Evolutionary conservation across 2,329 filamentous ascomycete genomes (phyloP), one percentile per base, ranked within the genome.

Genomic region (Tolypocladium inflatum): DNA sequence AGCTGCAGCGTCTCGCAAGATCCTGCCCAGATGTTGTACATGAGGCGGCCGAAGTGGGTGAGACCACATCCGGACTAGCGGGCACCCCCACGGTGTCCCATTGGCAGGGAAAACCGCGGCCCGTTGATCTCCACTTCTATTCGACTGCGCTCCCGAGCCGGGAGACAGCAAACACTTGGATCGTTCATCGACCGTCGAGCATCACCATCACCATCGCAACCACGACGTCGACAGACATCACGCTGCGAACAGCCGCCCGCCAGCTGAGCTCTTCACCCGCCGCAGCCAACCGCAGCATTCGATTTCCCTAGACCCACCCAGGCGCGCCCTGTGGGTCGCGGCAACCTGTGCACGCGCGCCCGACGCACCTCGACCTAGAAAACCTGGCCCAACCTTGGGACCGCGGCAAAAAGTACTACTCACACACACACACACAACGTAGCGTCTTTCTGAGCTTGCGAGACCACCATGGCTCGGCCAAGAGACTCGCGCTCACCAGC

Each of bases 401-500:
- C 54, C 55, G 53, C 50, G 59, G 57, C 55, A 65, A 67, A 71
- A 70, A 72, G 71, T 74, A 74, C 65, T 71, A 64, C 70, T 73
- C 69, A 73, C 68, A 37, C 48, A 35, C 68, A 37, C 48, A 35
- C 30, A 37, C 48, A 52, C 70, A 71, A 65, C 66, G 63, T 67
- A 71, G 70, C 69, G 67, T 72, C 69, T 71, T 73, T 68, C 72
- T 70, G 71, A 74, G 73, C 72, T 68, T 69, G 67, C 71, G 70
- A 73, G 70, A 71, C 69, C 69, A 67, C 67, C 69, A 85, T 85
- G 82, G 81, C 80, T 83, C 82, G 81, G 76, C 81, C 78, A 76
- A 83, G 79, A 81, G 81, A 83, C 79, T 83, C 82, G 77, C 82
- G 89, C 89, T 93, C 89, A 92, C 90, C 89, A 89, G 91, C 88